Conservation (phyloP, 1,284 basidiomycete genomes). For the Chalciporus sp. region DNA sequence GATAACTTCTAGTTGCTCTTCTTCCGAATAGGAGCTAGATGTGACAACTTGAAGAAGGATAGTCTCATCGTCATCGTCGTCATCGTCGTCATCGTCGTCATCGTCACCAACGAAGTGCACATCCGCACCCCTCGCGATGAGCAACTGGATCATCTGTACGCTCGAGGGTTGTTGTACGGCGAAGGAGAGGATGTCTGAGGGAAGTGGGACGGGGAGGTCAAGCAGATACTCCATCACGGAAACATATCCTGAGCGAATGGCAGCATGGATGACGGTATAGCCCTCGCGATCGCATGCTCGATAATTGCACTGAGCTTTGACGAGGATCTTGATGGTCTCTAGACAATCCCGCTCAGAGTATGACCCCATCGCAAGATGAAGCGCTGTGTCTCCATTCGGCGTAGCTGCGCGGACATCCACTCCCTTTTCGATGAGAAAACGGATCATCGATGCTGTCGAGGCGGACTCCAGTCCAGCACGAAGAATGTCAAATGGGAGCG, state of each 20-base stretch:
- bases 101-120: neutral
- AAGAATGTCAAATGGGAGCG: no score
- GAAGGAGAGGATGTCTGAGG: neutral
- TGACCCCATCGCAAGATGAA: neutral
- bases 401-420: neutral
- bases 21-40: rapidly evolving
- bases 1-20: neutral
- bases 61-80: no score
- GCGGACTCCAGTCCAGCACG: no score
- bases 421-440: neutral
- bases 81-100: no score
- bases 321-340: neutral
- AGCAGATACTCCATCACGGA: neutral
- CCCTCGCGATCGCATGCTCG: neutral
- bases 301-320: conserved; percentile 3
- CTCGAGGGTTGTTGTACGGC: neutral
- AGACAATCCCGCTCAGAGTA: neutral
- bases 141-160: neutral
- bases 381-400: conserved; percentile 1
- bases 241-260: neutral
- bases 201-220: neutral
- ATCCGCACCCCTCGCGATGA: conserved; percentile 3
- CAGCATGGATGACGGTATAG: neutral
- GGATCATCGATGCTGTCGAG: no score
- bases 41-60: conserved; percentile 3